Conservation (phyloP, 768 basidiomycete genomes). For the Suillus luteus region DNA sequence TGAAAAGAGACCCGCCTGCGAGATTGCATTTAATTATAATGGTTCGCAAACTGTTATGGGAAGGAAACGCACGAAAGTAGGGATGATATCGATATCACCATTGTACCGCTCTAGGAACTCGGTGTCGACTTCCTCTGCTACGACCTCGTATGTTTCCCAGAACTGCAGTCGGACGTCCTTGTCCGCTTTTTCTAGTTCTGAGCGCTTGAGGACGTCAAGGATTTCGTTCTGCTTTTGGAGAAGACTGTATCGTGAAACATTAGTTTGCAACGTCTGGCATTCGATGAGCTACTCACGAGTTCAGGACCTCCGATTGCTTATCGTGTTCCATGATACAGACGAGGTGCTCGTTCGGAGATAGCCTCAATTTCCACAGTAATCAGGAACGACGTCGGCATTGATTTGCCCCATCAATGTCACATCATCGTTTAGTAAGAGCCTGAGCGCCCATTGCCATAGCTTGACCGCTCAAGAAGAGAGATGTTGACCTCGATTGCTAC, state of each 20-base stretch:
- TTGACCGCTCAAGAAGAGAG: background rate
- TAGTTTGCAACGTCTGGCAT: background rate
- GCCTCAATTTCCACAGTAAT: background rate
- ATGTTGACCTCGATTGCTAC: background rate
- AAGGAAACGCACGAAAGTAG: conserved; percentile 11
- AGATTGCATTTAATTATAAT: background rate
- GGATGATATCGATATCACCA: conserved; percentile 17
- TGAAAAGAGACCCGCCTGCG: conserved; percentile 22
- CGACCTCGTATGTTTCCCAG: conserved; percentile 6
- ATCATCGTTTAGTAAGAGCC: background rate
- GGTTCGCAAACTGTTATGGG: too few species aligned
- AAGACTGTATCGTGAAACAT: background rate
- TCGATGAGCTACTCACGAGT: conserved; percentile 2
- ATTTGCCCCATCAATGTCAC: background rate
- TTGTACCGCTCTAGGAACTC: conserved; percentile 17
- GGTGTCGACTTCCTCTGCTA: conserved; percentile 11
- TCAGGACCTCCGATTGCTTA: conserved; percentile 1
- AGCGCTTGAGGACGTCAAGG: conserved; percentile 1
- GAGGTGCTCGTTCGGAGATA: background rate
- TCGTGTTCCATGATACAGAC: conserved; percentile 4
- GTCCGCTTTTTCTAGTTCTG: conserved; percentile 5
- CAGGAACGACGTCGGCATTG: background rate
- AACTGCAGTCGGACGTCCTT: conserved; percentile 14
- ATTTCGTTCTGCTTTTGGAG: conserved; percentile 5
- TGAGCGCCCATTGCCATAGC: background rate